Conservation (phyloP, 345 rosid species). For the Noccaea bulbosa region DNA sequence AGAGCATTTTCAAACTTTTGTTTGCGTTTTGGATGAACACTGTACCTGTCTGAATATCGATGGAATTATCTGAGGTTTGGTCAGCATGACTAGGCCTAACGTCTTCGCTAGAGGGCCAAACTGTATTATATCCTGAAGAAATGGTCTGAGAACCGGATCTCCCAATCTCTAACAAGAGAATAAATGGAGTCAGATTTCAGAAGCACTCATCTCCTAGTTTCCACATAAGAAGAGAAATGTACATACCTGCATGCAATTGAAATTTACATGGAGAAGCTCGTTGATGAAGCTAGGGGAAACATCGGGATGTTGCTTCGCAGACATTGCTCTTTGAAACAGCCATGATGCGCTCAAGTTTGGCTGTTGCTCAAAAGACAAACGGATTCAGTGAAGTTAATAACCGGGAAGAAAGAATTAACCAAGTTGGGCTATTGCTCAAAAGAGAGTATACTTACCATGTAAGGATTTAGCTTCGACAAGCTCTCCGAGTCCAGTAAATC, state of each 20-base stretch:
- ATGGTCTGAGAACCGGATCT: constrained; percentile 84
- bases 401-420: too few relatives aligned
- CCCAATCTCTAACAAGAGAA: constrained; percentile 68
- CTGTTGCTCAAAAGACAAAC: constrained; percentile 42
- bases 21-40: not conserved
- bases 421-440: constrained; percentile 64
- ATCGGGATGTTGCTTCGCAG: constrained; percentile 66
- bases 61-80: constrained; percentile 85
- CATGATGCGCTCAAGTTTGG: constrained; percentile 92
- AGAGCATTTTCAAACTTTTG: constrained; percentile 11
- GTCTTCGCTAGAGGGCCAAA: constrained; percentile 88
- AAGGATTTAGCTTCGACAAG: constrained; percentile 90
- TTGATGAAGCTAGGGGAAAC: constrained; percentile 74
- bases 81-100: constrained; percentile 86
- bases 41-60: constrained; percentile 83
- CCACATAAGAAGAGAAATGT: constrained; percentile 12
- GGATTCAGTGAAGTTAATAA: not conserved
- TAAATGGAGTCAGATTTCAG: not conserved
- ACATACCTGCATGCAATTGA: constrained; percentile 80
- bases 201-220: constrained; percentile 12
- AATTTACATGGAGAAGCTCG: constrained; percentile 87
- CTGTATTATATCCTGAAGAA: constrained; percentile 93
- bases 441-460: constrained; percentile 63
- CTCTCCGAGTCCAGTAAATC: constrained; percentile 71
- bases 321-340: constrained; percentile 97